Conservation (phyloP, 805 yeast genomes). For the Candida chauliodis region DNA sequence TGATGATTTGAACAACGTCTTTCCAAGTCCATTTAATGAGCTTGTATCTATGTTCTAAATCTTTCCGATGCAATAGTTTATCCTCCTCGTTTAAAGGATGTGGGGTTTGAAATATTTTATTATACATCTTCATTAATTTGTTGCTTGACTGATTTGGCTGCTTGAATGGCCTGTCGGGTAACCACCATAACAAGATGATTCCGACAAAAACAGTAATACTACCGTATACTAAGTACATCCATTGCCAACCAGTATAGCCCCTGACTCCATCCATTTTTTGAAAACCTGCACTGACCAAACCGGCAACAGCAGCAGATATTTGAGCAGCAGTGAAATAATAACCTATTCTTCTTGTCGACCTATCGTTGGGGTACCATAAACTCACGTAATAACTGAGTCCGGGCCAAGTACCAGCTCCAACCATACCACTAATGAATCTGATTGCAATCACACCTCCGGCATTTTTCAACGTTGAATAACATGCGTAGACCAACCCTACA, state of each 20-base stretch:
- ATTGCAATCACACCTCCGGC: constrained; percentile 64
- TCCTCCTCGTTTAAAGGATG: constrained; percentile 57
- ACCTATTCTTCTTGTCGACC: constrained; percentile 77
- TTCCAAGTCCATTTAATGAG: constrained; percentile 52
- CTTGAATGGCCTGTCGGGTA: constrained; percentile 69
- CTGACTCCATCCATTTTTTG: constrained; percentile 71
- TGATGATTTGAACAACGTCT: constrained; percentile 52
- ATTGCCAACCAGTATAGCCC: constrained; percentile 81
- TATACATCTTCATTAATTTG: constrained; percentile 18
- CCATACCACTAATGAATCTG: constrained; percentile 69
- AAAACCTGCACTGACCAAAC: constrained; percentile 83
- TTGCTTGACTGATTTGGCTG: constrained; percentile 11
- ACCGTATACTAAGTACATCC: constrained; percentile 82
- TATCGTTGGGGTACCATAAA: constrained; percentile 78
- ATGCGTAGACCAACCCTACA: constrained; percentile 74
- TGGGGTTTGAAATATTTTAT: constrained; percentile 24
- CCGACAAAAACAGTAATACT: constrained; percentile 63
- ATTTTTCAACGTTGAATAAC: constrained; percentile 60
- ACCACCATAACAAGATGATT: constrained; percentile 69
- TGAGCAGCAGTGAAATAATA: constrained; percentile 92
- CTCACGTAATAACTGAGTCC: constrained; percentile 82
- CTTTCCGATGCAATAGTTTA: constrained; percentile 51
- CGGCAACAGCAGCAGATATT: constrained; percentile 85
- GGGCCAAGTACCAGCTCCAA: constrained; percentile 89
- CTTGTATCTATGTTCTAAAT: constrained; percentile 52